Evolutionary conservation across 768 basidiomycete species (phyloP), one percentile per base, ranked within the genome.

Genomic region (Suillus subluteus): DNA sequence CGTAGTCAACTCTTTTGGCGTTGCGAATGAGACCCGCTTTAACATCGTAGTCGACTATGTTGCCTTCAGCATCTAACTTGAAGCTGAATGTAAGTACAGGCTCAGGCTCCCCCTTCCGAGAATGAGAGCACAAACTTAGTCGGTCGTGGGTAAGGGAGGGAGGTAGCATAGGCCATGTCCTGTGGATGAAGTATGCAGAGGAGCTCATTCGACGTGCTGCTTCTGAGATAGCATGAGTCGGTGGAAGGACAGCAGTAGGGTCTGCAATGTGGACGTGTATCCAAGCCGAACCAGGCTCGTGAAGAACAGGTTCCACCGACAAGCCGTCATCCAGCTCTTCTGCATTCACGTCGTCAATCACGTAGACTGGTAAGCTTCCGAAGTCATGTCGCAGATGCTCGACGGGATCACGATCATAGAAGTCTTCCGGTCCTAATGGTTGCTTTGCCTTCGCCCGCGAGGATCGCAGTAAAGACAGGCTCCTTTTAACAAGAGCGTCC

Each of bases 301-400:
- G 78, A 6, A 84, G 82, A 40, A 90, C 83, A n/a, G 79, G 73
- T 69, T 97, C 92, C 38, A 98, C 73, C 2, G 96, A 96, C 40
- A 99, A 72, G 3, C 95, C 98, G 74, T 99, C 98, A 74, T 99
- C 98, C 26, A 99, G 84, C 73, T 99, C 98, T 71, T 91, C 79
- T 0, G 98, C 96, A 8, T 72, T 74, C 0, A 82, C 69, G 67
- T 94, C 92, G 73, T 99, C 98, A 64, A 99, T 89, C 23, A 96
- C 90, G 75, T 90, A 99, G 6, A 95, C 93, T 0, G 87, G 87
- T 68, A 91, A 73, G 67, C 89, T 73, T 32, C 92, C 94, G 77
- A 95, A 97, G 75, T 98, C 96, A 73, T 93, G 91, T 3, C 96
- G 91, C 6, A 95, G 75, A 26, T 84, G 78, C 35, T 90, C 91